Percentiles rank a stretch among this genome's conserved stretches.
Conservation (phyloP, 805 yeast genomes). For the Sungouiozyma ichnusensis region DNA sequence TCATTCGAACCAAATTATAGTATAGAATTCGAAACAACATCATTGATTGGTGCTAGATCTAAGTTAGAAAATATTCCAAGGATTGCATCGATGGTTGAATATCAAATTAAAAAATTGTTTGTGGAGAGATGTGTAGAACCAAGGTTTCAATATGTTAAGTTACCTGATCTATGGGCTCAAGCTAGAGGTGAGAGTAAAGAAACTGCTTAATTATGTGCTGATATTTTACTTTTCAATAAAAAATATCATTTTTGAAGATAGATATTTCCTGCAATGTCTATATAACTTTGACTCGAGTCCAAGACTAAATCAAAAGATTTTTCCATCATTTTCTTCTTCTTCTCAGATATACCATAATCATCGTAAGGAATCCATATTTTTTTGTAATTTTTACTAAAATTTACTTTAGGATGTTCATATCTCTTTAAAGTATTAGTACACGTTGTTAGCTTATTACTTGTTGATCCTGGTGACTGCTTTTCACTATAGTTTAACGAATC, state of each 20-base stretch:
- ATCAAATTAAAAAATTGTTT: constrained; percentile 77
- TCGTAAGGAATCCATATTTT: constrained; percentile 38
- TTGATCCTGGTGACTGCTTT: constrained; percentile 3
- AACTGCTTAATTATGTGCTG: constrained; percentile 7
- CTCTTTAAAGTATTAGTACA: neutral
- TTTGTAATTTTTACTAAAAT: constrained; percentile 3
- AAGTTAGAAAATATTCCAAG: constrained; percentile 90
- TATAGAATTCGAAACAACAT: constrained; percentile 77
- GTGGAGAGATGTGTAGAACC: constrained; percentile 92
- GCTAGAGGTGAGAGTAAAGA: constrained; percentile 44
- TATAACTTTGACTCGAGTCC: constrained; percentile 6
- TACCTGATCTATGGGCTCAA: constrained; percentile 86
- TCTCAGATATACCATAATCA: constrained; percentile 26
- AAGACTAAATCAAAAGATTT: constrained; percentile 8
- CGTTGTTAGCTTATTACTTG: neutral
- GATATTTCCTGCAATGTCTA: constrained; percentile 12
- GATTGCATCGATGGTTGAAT: constrained; percentile 73
- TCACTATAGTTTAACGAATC: neutral
- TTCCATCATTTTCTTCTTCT: constrained; percentile 12
- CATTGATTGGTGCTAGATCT: constrained; percentile 86
- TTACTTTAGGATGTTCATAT: constrained; percentile 4
- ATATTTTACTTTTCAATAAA: too few relatives aligned
- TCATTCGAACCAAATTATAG: constrained; percentile 88
- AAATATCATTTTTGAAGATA: constrained; percentile 3
- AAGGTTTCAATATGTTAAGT: constrained; percentile 68